Evolutionary conservation across 805 yeast species (phyloP).

Genomic region (Yarrowia bubula): DNA sequence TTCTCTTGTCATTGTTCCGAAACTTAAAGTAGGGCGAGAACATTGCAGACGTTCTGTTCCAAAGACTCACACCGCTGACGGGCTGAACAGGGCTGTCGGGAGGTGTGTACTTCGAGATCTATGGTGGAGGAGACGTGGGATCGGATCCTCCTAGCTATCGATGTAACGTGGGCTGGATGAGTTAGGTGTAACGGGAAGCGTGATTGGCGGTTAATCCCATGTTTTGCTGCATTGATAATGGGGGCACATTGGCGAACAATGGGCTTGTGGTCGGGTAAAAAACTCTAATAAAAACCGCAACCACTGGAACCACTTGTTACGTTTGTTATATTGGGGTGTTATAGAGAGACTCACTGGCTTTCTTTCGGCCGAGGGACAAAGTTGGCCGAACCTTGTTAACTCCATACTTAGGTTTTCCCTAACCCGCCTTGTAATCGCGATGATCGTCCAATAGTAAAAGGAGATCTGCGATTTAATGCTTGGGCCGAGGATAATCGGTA

Average conservation of each 20-base stretch:
- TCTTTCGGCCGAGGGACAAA: slow-evolving; percentile 3
- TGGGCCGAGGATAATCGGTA: slow-evolving; percentile 10
- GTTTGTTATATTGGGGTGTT: neutral
- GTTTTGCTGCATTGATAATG: slow-evolving; percentile 1
- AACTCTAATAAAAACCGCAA: neutral
- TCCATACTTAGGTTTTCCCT: neutral
- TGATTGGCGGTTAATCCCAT: neutral
- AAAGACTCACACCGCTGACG: neutral
- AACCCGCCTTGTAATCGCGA: neutral
- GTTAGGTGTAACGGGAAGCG: slow-evolving; percentile 3
- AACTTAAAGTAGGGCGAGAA: neutral
- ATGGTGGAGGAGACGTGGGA: too few relatives aligned
- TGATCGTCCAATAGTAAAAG: neutral
- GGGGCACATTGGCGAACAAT: neutral
- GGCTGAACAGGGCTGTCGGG: neutral
- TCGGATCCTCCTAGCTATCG: neutral
- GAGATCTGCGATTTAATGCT: slow-evolving; percentile 2
- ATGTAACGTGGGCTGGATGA: slow-evolving; percentile 21
- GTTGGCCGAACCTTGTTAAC: neutral
- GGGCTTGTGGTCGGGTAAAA: neutral
- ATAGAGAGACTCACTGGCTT: neutral
- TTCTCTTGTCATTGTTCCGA: neutral
- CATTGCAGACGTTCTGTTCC: slow-evolving; percentile 2
- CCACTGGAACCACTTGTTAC: neutral
- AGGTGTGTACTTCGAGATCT: too few relatives aligned